These are phyloP conservation scores for Myxozyma melibiosi DNA, from an alignment of 805 yeast species.

Conservation along the genomic window DNA sequence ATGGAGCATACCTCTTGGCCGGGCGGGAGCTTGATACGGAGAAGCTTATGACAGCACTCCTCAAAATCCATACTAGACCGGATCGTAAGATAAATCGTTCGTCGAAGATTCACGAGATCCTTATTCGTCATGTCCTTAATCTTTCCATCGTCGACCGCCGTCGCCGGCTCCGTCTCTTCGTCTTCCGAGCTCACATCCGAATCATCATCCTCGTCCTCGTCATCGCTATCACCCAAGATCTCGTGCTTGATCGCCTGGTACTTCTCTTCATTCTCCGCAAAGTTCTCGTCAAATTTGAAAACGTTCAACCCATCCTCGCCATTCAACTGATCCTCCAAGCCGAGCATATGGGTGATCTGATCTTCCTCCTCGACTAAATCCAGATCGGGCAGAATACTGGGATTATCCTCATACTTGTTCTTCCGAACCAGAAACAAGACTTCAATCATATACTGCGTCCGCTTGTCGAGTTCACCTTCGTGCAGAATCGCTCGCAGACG, in stretches of 20 bases:
- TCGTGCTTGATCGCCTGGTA: conserved; percentile 51
- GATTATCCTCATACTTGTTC: conserved; percentile 47
- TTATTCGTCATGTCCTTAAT: conserved; percentile 72
- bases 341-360: conserved; percentile 56
- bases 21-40: conserved; percentile 49
- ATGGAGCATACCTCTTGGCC: conserved; percentile 44
- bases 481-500: conserved; percentile 62
- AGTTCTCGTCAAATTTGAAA: conserved; percentile 56
- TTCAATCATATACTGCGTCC: conserved; percentile 53
- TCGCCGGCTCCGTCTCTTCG: conserved; percentile 32
- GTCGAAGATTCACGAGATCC: conserved; percentile 64
- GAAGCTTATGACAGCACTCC: conserved; percentile 86
- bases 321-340: conserved; percentile 55
- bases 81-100: conserved; percentile 74
- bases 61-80: conserved; percentile 91
- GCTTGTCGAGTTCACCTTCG: conserved; percentile 51
- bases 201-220: conserved; percentile 34
- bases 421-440: conserved; percentile 55
- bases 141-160: conserved; percentile 30
- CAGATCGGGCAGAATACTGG: conserved; percentile 49
- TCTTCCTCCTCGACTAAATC: conserved; percentile 69
- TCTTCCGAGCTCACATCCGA: conserved; percentile 31
- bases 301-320: conserved; percentile 53
- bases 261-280: conserved; percentile 51
- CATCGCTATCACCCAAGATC: conserved; percentile 48